Percentiles rank a stretch among this genome's conserved stretches.
These are phyloP conservation scores for Lavandula angustifolia DNA, from an alignment of 257 asterid genomes.

Conservation along the genomic window DNA sequence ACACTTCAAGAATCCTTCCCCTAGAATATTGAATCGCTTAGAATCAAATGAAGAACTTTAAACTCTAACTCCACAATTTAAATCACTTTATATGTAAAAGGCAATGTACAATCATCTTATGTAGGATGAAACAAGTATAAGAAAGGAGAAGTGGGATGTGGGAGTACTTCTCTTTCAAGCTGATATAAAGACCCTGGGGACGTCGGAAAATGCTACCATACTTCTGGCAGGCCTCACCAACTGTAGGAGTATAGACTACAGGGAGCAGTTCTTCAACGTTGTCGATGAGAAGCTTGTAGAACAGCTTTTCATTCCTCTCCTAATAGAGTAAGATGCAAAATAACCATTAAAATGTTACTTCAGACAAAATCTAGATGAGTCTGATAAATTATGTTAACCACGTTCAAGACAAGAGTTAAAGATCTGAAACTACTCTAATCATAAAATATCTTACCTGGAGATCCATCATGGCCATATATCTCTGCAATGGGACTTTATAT, in stretches of 20 bases:
- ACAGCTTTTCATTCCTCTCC: constrained; percentile 90
- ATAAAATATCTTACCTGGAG: constrained; percentile 66
- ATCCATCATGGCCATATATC: constrained; percentile 96
- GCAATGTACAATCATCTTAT: neutral
- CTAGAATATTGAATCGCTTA: constrained; percentile 32
- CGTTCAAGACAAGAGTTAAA: neutral
- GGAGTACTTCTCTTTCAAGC: constrained; percentile 82
- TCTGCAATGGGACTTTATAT: constrained; percentile 78
- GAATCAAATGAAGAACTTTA: constrained; percentile 23
- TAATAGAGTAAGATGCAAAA: constrained; percentile 38
- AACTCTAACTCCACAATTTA: neutral
- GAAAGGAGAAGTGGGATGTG: neutral
- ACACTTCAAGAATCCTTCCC: constrained; percentile 87
- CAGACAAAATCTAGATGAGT: neutral
- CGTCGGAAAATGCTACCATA: constrained; percentile 92
- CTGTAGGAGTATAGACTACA: constrained; percentile 89
- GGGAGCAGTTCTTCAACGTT: constrained; percentile 92
- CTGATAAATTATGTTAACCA: neutral
- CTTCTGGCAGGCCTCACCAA: constrained; percentile 98
- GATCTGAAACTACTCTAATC: neutral
- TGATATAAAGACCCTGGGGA: constrained; percentile 94
- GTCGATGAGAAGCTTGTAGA: constrained; percentile 91
- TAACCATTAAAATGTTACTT: neutral
- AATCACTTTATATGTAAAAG: neutral
- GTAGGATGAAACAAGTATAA: neutral